Evolutionary conservation across 208 protist species (phyloP), one percentile per base, ranked within the genome.

Genomic region (Leptomonas seymouri): DNA sequence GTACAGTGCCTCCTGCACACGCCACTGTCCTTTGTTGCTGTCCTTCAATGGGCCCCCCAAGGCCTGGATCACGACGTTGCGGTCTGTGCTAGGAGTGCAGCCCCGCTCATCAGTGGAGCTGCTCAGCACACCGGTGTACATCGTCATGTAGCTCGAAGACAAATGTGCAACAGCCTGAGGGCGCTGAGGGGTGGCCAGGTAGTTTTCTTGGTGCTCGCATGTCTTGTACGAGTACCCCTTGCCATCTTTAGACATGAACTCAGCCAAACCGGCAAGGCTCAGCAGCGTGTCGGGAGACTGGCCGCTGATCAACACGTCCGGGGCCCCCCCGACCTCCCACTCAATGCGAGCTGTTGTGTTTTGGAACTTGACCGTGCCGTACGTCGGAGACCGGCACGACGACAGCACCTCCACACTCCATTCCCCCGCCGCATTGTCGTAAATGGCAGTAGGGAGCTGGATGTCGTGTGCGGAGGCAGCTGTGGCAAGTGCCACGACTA

Each of bases 341-440:
- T 66, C 48, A 25, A 87, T 46, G 15, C 42, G 46, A 3, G 77
- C 76, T 2, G 76, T 81, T 20, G 60, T 71, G 51, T 89, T 83
- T 14, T 57, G 56, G 57, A 92, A 76, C 14, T 71, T 74, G 6
- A 89, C 57, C 36, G 53, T 76, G 23, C 82, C 81, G 36, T 56
- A 54, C 28, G 55, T 25, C 25, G 70, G 56, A 11, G 51, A 51
- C 2, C 76, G 45, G 49, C 85, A 91, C 25, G 84, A 76, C 15
- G 85, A 84, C 18, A 81, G 54, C 46, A 94, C 50, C 58, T 87
- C 81, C 39, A 90, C 71, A 27, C 56, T 73, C 86, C 88, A 94
- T 36, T 86, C 76, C 0, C 85, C 85, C 31, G 70, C 84, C 21
- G 85, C 86, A 45, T 76, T 57, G 27, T 83, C 77, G 41, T 76